Evolutionary conservation across 1,139 yeast species (phyloP).

Genomic region (Meyerozyma carpophila): DNA sequence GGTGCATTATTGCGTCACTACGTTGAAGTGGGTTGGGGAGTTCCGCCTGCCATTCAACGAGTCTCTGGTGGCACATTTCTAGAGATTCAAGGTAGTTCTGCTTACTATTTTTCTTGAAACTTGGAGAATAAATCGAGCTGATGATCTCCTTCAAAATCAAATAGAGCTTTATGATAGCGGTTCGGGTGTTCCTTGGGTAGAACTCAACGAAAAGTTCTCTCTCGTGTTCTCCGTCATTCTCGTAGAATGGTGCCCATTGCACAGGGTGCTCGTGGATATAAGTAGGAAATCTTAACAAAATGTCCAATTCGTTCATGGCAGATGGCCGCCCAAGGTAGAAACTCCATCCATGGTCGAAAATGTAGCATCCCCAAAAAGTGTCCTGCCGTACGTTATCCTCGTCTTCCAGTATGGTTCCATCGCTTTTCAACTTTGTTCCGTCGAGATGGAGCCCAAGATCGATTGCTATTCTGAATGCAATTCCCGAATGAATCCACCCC

Average conservation of each 20-base stretch:
- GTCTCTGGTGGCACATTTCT: conserved; percentile 3
- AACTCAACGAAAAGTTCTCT: conserved; percentile 1
- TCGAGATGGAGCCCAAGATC: conserved; percentile 9
- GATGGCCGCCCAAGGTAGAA: conserved; percentile 9
- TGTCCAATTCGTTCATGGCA: conserved; percentile 6
- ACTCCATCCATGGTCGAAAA: conserved; percentile 10
- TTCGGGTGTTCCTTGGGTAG: conserved; percentile 6
- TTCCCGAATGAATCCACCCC: conserved; percentile 11
- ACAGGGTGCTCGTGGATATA: conserved; percentile 3
- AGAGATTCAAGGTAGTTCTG: conserved; percentile 5
- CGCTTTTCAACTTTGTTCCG: conserved; percentile 3
- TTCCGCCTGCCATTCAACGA: conserved; percentile 4
- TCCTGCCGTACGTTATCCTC: conserved; percentile 6
- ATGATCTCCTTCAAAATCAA: conserved; percentile 6
- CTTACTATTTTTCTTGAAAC: conserved; percentile 2
- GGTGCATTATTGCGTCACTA: conserved; percentile 4
- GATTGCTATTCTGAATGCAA: conserved; percentile 9
- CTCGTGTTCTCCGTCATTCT: not conserved
- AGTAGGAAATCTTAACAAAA: conserved; percentile 5
- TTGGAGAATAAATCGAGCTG: conserved; percentile 2
- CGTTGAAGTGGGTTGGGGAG: conserved; percentile 4
- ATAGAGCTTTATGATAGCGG: conserved; percentile 6
- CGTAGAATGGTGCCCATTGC: not conserved
- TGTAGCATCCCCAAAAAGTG: conserved; percentile 11
- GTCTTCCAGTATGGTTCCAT: conserved; percentile 6